Percentiles rank a stretch among this genome's conserved stretches.
phyloP scores from a whole-genome alignment of 352 stramenopile genomes.

The Phytophthora crassamura region DNA sequence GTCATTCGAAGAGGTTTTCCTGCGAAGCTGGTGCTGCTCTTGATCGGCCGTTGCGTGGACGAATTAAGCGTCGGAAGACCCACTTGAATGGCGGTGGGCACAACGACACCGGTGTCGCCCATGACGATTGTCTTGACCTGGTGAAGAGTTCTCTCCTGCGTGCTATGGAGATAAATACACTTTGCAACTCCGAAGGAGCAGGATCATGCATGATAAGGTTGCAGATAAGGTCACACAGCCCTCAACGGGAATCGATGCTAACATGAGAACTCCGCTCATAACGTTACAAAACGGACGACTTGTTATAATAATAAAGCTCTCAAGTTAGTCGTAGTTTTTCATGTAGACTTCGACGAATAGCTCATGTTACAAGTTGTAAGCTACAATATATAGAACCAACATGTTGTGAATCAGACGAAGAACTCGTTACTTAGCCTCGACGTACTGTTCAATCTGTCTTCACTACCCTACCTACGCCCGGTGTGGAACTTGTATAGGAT shows the following conservation, averaged over 20 bases:
- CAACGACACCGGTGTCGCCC: constrained; percentile 3
- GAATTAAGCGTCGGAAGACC: constrained; percentile 13
- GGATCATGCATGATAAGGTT: background rate
- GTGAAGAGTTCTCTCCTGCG: background rate
- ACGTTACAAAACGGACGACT: too few species aligned
- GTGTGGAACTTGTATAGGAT: constrained; percentile 40
- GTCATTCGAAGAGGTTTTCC: constrained; percentile 13
- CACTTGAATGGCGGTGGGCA: constrained; percentile 12
- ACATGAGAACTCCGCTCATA: background rate
- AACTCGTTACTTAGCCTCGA: too few species aligned
- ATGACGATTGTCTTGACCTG: constrained; percentile 15
- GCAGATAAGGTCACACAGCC: constrained; percentile 6
- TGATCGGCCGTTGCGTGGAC: background rate
- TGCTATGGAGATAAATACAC: constrained; percentile 10
- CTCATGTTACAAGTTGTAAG: too few species aligned
- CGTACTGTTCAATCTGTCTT: too few species aligned
- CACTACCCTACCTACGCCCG: constrained; percentile 15
- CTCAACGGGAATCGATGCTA: too few species aligned
- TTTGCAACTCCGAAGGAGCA: background rate
- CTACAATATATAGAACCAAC: too few species aligned
- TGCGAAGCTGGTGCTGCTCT: constrained; percentile 2
- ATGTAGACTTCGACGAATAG: too few species aligned
- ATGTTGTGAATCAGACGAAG: background rate
- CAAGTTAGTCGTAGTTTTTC: too few species aligned
- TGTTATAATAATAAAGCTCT: too few species aligned